Conservation (phyloP, 805 yeast species). For the Torulaspora delbrueckii region DNA sequence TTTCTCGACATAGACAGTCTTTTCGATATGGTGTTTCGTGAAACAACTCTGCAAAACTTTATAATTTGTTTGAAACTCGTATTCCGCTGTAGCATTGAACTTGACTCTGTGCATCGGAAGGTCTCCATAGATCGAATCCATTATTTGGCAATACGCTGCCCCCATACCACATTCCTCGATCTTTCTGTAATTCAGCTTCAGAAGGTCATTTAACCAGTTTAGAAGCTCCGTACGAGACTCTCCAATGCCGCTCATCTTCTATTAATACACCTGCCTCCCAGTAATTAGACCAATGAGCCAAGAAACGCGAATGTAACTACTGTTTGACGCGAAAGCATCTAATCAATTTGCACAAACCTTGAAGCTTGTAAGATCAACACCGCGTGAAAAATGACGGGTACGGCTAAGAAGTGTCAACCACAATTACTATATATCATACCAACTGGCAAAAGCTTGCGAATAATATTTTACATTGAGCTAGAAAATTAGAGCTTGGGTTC, state of each 20-base stretch:
- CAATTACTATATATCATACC: background rate
- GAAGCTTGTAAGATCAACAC: background rate
- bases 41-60: conserved; percentile 84
- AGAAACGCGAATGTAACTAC: background rate
- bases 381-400: conserved; percentile 1
- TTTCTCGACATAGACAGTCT: conserved; percentile 73
- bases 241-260: conserved; percentile 39
- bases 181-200: conserved; percentile 60
- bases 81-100: conserved; percentile 64
- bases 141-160: conserved; percentile 87
- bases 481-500: conserved; percentile 4
- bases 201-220: conserved; percentile 74
- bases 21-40: conserved; percentile 60
- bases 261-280: background rate
- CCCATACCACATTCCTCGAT: conserved; percentile 96
- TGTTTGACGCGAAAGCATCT: conserved; percentile 2
- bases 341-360: background rate
- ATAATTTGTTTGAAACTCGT: conserved; percentile 74
- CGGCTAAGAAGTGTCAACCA: background rate
- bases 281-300: background rate
- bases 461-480: too few species aligned
- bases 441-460: background rate
- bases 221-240: conserved; percentile 82
- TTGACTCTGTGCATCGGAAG: conserved; percentile 76
- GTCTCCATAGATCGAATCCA: conserved; percentile 80